Evolutionary conservation across 2,329 filamentous ascomycete genomes (phyloP).

Genomic region (Penicillium sp.): DNA sequence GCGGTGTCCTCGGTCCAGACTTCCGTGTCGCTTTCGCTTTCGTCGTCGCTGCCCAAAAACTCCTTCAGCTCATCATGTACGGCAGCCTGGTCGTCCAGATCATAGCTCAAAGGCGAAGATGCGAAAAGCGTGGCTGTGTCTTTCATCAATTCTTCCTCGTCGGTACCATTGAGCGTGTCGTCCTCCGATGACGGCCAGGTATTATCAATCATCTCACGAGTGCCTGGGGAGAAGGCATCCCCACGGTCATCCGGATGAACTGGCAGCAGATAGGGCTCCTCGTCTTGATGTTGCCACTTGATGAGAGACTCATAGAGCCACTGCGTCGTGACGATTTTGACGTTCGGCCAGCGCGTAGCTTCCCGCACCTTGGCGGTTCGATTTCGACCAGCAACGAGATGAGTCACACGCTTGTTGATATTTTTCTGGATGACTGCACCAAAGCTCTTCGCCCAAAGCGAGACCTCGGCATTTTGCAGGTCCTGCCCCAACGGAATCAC

Average conservation of each 20-base stretch:
- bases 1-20: slow-evolving; percentile 20
- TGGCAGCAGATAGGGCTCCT: slow-evolving; percentile 71
- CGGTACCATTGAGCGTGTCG: slow-evolving; percentile 42
- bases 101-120: slow-evolving; percentile 49
- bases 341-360: slow-evolving; percentile 68
- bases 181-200: slow-evolving; percentile 42
- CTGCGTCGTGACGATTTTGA: slow-evolving; percentile 86
- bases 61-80: slow-evolving; percentile 69
- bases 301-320: slow-evolving; percentile 84
- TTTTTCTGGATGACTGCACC: slow-evolving; percentile 57
- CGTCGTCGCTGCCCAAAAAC: slow-evolving; percentile 54
- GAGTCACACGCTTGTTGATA: slow-evolving; percentile 44
- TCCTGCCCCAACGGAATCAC: slow-evolving; percentile 78
- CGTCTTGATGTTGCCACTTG: slow-evolving; percentile 75
- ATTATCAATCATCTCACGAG: slow-evolving; percentile 43
- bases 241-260: slow-evolving; percentile 63
- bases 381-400: slow-evolving; percentile 51
- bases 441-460: slow-evolving; percentile 78
- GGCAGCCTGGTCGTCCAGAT: slow-evolving; percentile 57
- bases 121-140: slow-evolving; percentile 45
- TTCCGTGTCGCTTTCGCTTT: slow-evolving; percentile 48
- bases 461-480: slow-evolving; percentile 76
- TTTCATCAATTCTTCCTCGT: slow-evolving; percentile 47
- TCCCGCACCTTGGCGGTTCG: slow-evolving; percentile 88
- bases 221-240: slow-evolving; percentile 36